phyloP scores from a whole-genome alignment of 371 early-diverging fungal genomes.

The Syncephalis fuscata region DNA sequence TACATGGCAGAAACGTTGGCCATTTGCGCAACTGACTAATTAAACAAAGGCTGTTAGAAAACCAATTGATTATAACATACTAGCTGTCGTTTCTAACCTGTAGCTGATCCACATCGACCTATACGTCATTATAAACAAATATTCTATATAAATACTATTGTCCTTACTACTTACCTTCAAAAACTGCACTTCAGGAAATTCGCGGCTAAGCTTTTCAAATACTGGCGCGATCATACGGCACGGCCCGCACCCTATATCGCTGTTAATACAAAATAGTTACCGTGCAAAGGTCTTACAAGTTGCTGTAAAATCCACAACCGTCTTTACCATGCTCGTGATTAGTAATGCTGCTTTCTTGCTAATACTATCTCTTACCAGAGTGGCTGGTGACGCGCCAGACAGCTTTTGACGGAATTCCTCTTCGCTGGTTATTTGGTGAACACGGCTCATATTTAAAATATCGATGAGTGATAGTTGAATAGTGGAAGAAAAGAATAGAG shows the following conservation, averaged over 20 bases:
- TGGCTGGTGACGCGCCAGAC: no score
- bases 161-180: conserved; percentile 37
- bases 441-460: no score
- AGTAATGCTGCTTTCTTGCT: no score
- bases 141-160: conserved; percentile 11
- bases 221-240: conserved; percentile 39
- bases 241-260: conserved; percentile 22
- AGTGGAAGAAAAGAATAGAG: no score
- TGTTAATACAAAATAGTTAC: not conserved
- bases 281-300: not conserved
- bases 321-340: not conserved
- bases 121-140: not conserved
- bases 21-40: no score
- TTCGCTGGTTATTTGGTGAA: no score
- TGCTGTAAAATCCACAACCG: conserved; percentile 2
- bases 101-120: not conserved
- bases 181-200: conserved; percentile 16
- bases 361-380: no score
- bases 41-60: not conserved
- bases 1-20: not conserved
- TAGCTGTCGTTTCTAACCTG: no score
- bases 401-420: no score
- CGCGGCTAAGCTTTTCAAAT: conserved; percentile 26
- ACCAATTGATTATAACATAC: no score
- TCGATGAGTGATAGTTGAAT: no score